phyloP scores from a whole-genome alignment of 805 yeast species.

The Yamadazyma kitorensis region DNA sequence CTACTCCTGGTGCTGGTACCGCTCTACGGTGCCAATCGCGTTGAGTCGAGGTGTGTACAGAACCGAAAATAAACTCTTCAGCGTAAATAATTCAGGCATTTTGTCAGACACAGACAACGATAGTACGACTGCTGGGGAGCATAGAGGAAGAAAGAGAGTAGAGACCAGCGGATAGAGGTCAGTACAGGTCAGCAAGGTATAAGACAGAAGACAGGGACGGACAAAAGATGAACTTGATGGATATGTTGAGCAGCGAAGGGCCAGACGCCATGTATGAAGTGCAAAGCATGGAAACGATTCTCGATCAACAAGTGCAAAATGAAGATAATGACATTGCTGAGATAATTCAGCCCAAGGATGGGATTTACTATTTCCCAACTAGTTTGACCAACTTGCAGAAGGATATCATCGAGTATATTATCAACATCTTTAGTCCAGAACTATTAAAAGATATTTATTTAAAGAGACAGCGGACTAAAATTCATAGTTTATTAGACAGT shows the following conservation, averaged over 20 bases:
- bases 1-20: no score
- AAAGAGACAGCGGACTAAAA: constrained; percentile 29
- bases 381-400: constrained; percentile 30
- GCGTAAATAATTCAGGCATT: no score
- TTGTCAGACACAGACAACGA: no score
- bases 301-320: constrained; percentile 8
- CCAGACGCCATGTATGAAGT: constrained; percentile 19
- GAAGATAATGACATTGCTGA: neutral
- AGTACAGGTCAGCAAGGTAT: neutral
- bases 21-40: no score
- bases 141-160: no score
- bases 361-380: constrained; percentile 35
- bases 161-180: neutral
- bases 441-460: constrained; percentile 21
- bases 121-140: no score
- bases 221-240: constrained; percentile 35
- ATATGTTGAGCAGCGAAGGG: constrained; percentile 34
- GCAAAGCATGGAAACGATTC: constrained; percentile 8
- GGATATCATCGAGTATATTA: constrained; percentile 30
- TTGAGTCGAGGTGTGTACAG: no score
- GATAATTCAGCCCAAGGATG: constrained; percentile 17
- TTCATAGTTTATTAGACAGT: constrained; percentile 30
- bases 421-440: constrained; percentile 27
- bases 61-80: no score
- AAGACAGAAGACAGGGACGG: neutral